Evolutionary conservation across 768 basidiomycete species (phyloP).

Genomic region (Pleurotus platypus): DNA sequence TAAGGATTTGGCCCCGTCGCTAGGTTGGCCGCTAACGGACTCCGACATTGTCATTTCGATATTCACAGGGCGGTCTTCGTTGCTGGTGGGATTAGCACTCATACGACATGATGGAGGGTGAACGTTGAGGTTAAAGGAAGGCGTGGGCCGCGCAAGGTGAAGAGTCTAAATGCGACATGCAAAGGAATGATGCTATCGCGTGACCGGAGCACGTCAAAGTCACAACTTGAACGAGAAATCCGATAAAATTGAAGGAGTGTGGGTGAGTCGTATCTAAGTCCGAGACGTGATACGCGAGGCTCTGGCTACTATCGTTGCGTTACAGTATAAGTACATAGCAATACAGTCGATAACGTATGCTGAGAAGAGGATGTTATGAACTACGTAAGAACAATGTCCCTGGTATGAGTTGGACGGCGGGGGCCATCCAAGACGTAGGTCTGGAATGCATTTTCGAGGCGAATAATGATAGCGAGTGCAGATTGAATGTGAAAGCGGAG

Average conservation of each 20-base stretch:
- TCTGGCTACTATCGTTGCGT: too few species aligned
- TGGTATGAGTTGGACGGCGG: conserved; percentile 1
- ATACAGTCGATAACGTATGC: conserved; percentile 4
- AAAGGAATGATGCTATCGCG: neutral
- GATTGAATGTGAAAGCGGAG: neutral
- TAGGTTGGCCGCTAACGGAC: neutral
- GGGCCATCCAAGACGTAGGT: neutral
- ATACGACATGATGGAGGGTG: neutral
- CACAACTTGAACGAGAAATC: neutral
- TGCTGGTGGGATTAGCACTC: neutral
- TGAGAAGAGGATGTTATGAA: neutral
- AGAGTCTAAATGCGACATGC: too few species aligned
- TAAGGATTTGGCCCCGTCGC: neutral
- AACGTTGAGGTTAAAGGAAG: too few species aligned
- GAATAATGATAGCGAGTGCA: conserved; percentile 5
- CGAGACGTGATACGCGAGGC: neutral
- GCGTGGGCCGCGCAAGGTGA: too few species aligned
- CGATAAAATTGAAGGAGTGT: neutral
- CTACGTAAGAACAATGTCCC: conserved; percentile 8
- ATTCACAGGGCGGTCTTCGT: neutral
- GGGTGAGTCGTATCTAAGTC: neutral
- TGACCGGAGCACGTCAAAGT: conserved; percentile 3
- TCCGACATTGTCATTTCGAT: neutral
- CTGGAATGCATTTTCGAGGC: neutral
- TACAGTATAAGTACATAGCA: conserved; percentile 4